phyloP scores from a whole-genome alignment of 129 eudicot species.

The Pseudognaphalium luteoalbum region DNA sequence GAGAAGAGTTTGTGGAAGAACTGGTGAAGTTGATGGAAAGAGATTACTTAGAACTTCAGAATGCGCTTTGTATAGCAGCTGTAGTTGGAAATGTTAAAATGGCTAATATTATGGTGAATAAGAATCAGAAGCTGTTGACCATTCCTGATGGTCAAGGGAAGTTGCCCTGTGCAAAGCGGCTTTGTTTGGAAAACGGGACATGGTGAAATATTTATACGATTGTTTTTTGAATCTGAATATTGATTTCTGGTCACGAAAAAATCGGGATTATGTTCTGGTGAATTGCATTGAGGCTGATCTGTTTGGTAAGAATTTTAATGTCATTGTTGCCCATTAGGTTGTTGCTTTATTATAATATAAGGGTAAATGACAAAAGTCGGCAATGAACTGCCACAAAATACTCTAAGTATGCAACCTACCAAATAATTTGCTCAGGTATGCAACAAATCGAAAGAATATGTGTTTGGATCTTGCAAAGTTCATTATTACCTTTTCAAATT shows the following conservation, averaged over 20 bases:
- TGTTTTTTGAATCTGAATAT: not conserved
- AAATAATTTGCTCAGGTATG: too few species aligned
- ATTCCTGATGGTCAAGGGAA: conserved; percentile 25
- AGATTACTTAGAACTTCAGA: conserved; percentile 25
- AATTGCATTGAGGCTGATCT: conserved; percentile 27
- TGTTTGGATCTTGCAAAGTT: too few species aligned
- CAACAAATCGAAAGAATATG: too few species aligned
- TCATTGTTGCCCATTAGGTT: not conserved
- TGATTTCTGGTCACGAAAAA: conserved; percentile 13
- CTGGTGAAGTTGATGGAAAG: conserved; percentile 17
- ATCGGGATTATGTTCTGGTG: conserved; percentile 21
- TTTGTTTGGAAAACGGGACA: conserved; percentile 22
- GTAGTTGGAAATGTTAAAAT: conserved; percentile 23
- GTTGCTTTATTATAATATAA: not conserved
- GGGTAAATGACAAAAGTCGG: too few species aligned
- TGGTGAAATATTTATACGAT: conserved; percentile 30
- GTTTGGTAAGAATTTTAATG: conserved; percentile 29
- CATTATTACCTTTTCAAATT: too few species aligned
- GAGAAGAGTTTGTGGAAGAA: conserved; percentile 29
- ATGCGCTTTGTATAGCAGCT: conserved; percentile 44
- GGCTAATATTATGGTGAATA: conserved; percentile 27
- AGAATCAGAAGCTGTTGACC: conserved; percentile 11
- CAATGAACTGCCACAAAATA: too few species aligned
- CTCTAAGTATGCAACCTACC: too few species aligned
- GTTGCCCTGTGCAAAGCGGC: conserved; percentile 37